Conservation (phyloP, 805 yeast species). For the Teunomyces pallodes region DNA sequence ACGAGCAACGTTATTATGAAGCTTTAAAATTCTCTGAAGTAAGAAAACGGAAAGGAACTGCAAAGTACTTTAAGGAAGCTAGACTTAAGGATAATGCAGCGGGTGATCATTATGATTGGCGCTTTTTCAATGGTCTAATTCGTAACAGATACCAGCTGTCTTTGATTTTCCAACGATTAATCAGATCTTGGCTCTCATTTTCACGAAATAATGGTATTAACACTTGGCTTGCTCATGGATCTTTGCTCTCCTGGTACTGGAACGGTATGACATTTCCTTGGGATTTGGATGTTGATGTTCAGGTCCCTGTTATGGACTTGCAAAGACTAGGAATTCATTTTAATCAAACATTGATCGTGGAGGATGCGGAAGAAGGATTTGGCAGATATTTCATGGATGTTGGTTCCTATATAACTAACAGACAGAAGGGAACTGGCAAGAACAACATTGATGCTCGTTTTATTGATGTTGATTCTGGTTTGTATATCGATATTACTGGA, state of each 20-base stretch:
- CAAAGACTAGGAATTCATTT: slow-evolving; percentile 19
- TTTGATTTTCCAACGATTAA: slow-evolving; percentile 19
- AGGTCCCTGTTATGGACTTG: slow-evolving; percentile 24
- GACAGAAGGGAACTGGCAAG: slow-evolving; percentile 17
- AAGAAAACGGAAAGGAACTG: slow-evolving; percentile 25
- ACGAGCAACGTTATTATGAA: slow-evolving; percentile 28
- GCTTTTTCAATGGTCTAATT: slow-evolving; percentile 23
- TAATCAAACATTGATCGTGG: slow-evolving; percentile 24
- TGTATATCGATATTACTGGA: slow-evolving; percentile 43
- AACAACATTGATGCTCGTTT: slow-evolving; percentile 57
- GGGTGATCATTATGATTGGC: slow-evolving; percentile 30
- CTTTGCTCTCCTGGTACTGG: slow-evolving; percentile 30
- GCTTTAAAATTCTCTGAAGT: slow-evolving; percentile 31
- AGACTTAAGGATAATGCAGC: slow-evolving; percentile 20
- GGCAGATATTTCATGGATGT: slow-evolving; percentile 51
- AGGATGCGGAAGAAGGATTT: slow-evolving; percentile 44
- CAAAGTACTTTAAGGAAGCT: slow-evolving; percentile 42
- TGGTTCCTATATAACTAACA: slow-evolving; percentile 17
- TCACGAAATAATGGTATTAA: slow-evolving; percentile 23
- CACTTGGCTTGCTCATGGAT: slow-evolving; percentile 31
- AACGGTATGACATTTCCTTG: slow-evolving; percentile 28
- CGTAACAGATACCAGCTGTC: slow-evolving; percentile 17
- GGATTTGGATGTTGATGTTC: slow-evolving; percentile 30
- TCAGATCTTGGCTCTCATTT: slow-evolving; percentile 25
- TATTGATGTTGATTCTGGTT: slow-evolving; percentile 48